Percentiles rank a stretch among this genome's conserved stretches.
These are phyloP conservation scores for Aspergillus bertholletiae DNA, from an alignment of 495 filamentous ascomycete genomes.

Conservation along the genomic window DNA sequence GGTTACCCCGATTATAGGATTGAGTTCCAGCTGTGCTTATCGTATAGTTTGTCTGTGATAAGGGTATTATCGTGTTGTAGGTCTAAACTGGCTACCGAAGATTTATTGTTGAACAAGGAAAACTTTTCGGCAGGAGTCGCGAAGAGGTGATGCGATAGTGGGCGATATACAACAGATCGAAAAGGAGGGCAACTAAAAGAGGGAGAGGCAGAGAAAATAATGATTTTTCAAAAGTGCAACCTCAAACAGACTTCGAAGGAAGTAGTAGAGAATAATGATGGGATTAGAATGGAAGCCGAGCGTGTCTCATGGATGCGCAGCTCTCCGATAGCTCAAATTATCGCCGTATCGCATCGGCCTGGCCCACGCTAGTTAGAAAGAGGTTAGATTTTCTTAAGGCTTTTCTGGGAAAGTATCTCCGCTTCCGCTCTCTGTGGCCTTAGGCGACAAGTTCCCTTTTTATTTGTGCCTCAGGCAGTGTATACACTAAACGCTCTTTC, in stretches of 20 bases:
- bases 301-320: not conserved
- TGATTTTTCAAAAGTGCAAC: no score
- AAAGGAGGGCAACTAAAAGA: not conserved
- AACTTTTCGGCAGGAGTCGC: not conserved
- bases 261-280: not conserved
- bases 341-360: not conserved
- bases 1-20: not conserved
- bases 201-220: not conserved
- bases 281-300: not conserved
- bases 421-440: not conserved
- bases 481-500: not conserved
- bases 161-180: not conserved
- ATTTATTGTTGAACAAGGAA: not conserved
- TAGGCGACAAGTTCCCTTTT: not conserved
- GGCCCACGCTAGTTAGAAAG: not conserved
- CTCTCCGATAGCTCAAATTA: slow-evolving; percentile 1
- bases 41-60: not conserved
- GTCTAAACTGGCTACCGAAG: not conserved
- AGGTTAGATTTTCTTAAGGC: not conserved
- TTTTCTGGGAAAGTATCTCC: not conserved
- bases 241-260: no score
- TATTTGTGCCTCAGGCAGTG: not conserved
- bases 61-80: not conserved
- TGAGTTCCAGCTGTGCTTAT: not conserved
- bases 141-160: not conserved